A percentile compares a stretch with the other conserved stretches of the same genome.
Conservation (phyloP, 441 rosid species). For the Syzygium syzygioides region DNA sequence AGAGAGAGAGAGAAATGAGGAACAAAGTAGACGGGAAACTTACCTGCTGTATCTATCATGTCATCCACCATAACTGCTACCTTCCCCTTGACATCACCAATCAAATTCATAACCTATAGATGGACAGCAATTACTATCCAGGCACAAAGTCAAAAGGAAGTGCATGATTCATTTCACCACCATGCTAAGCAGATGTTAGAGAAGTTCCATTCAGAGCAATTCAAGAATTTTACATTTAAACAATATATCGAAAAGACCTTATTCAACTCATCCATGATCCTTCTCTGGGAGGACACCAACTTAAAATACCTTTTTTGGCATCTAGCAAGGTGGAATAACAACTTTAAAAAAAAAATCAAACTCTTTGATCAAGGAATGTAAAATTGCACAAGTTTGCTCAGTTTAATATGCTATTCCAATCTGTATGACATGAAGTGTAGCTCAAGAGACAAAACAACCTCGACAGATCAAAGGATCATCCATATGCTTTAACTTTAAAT, state of each 20-base stretch:
- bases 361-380: not conserved
- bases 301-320: not conserved
- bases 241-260: not conserved
- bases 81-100: conserved; percentile 93
- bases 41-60: conserved; percentile 98
- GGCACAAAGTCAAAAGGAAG: not conserved
- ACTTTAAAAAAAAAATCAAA: not conserved
- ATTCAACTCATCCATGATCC: not conserved
- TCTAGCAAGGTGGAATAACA: not conserved
- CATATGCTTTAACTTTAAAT: not conserved
- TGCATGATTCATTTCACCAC: not conserved
- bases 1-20: not conserved
- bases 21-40: conserved; percentile 1
- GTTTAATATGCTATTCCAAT: not conserved
- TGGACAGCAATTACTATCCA: not conserved
- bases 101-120: conserved; percentile 87
- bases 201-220: not conserved
- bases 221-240: not conserved
- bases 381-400: not conserved
- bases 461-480: not conserved
- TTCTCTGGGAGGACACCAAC: not conserved
- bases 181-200: not conserved
- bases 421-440: not conserved
- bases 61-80: conserved; percentile 97
- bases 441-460: not conserved